Base-by-base conservation (phyloP, 306 rosid genomes). In the Prunus dulcis region DNA sequence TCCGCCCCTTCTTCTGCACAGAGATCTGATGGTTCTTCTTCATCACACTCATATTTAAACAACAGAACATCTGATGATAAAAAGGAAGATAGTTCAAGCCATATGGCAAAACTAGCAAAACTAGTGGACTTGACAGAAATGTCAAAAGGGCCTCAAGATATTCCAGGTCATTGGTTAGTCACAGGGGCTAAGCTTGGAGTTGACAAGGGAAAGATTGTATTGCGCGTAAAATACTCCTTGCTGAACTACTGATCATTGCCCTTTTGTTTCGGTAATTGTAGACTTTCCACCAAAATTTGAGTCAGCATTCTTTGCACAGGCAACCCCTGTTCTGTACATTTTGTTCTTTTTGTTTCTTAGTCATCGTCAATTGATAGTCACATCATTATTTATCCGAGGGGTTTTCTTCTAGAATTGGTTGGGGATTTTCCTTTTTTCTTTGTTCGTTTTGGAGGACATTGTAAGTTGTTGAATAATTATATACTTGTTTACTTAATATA, bases 181-280 rank as follows among this genome's bases (percentile, higher is more conserved):
- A 93, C 99, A 8, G 99, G 99, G 50, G 99, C 99, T 17, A 96
- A 96, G 88, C 97, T 96, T 72, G 99, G 98, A 73, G 96, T 96
- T 4, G 99, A 96, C 77, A 96, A 96, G 78, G 98, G 99, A 63
- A 89, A 83, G 89, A 91, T 96, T 84, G 81, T 92, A 57, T 80
- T 96, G 82, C 80, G 99, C 81, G 84, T 96, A 62, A 96, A 95
- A 74, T 90, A 95, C 81, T 92, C 97, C 53, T 80, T 95, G 83
- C 88, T 95, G 43, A 95, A 95, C 89, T 95, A 92, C 82, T 95
- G 93, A 95, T 82, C 61, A 2, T 62, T 62, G 64, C 34, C 72
- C 47, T 58, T 70, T 79, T 57, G 27, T 28, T 22, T 49, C 23
- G 3, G 69, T 52, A 86, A 79, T 87, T 49, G 65, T 77, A 82